phyloP scores from a whole-genome alignment of 371 early-diverging fungal species.

The Haplosporangium sp. region DNA sequence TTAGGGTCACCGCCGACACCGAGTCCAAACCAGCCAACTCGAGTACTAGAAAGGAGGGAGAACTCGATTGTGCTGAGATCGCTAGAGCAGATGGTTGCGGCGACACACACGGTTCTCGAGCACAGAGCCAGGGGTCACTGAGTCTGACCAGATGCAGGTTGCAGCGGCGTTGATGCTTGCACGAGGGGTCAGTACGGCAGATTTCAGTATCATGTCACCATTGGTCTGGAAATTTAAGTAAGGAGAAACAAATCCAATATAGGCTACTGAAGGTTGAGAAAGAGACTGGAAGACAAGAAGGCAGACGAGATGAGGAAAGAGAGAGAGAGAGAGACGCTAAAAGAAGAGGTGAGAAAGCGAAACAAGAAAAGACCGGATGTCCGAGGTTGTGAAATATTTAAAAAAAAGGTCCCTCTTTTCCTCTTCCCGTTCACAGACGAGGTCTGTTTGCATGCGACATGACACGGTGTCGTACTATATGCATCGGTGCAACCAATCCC shows the following conservation, averaged over 20 bases:
- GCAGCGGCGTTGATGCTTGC: constrained; percentile 2
- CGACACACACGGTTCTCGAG: constrained; percentile 26
- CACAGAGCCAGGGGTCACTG: constrained; percentile 18
- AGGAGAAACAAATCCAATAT: too few relatives aligned
- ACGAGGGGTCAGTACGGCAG: not conserved
- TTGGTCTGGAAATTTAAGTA: too few relatives aligned
- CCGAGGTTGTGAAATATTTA: not conserved
- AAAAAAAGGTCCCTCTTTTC: too few relatives aligned
- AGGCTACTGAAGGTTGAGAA: not conserved
- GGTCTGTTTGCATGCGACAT: too few relatives aligned
- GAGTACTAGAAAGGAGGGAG: constrained; percentile 22
- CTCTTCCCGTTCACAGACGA: too few relatives aligned
- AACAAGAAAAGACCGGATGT: not conserved
- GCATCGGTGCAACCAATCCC: too few relatives aligned
- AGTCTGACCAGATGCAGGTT: constrained; percentile 11
- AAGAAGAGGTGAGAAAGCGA: not conserved
- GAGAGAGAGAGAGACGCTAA: not conserved
- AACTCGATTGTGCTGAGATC: constrained; percentile 40
- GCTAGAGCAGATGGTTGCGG: constrained; percentile 37
- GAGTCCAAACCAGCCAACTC: constrained; percentile 38
- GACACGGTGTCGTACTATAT: too few relatives aligned
- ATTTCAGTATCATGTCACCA: too few relatives aligned
- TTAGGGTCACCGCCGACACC: constrained; percentile 30
- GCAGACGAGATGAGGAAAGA: not conserved
- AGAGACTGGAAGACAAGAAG: not conserved